phyloP scores from a whole-genome alignment of 352 stramenopile species.

The Globisporangium solare region DNA sequence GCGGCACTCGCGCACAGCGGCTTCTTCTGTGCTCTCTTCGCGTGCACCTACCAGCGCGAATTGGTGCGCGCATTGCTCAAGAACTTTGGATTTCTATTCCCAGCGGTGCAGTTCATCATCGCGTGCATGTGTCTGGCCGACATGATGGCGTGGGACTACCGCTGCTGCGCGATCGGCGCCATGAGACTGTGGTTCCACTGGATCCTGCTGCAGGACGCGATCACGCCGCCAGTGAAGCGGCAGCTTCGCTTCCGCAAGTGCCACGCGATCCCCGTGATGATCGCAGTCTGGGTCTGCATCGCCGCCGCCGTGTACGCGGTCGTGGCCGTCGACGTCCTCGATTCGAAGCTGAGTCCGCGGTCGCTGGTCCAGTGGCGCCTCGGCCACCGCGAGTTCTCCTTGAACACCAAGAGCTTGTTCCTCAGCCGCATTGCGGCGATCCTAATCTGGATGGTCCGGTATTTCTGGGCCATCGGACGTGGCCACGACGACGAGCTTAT shows the following conservation, averaged over 20 bases:
- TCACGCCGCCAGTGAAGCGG: conserved; percentile 27
- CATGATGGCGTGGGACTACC: conserved; percentile 25
- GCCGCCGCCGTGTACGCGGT: conserved; percentile 26
- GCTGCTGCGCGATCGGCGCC: conserved; percentile 24
- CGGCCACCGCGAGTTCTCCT: conserved; percentile 13
- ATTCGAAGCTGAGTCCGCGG: conserved; percentile 21
- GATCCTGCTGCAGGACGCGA: conserved; percentile 35
- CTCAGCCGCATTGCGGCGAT: conserved; percentile 35
- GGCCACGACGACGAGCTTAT: no score
- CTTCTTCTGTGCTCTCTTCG: conserved; percentile 12
- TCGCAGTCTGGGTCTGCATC: conserved; percentile 19
- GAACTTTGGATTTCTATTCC: conserved; percentile 24
- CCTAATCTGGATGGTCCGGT: no score
- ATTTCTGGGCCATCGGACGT: no score
- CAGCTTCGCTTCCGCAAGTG: conserved; percentile 21
- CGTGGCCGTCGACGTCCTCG: conserved; percentile 17
- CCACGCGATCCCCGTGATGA: conserved; percentile 15
- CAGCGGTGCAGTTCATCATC: conserved; percentile 13
- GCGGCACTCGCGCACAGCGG: conserved; percentile 11
- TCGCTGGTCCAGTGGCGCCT: conserved; percentile 23
- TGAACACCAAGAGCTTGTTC: conserved; percentile 32
- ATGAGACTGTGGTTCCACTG: conserved; percentile 53
- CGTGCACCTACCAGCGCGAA: conserved; percentile 17
- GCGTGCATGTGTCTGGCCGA: conserved; percentile 20
- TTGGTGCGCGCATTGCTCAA: conserved; percentile 16